Conservation (phyloP, 331 rosid species). For the Rosa hybrid region DNA sequence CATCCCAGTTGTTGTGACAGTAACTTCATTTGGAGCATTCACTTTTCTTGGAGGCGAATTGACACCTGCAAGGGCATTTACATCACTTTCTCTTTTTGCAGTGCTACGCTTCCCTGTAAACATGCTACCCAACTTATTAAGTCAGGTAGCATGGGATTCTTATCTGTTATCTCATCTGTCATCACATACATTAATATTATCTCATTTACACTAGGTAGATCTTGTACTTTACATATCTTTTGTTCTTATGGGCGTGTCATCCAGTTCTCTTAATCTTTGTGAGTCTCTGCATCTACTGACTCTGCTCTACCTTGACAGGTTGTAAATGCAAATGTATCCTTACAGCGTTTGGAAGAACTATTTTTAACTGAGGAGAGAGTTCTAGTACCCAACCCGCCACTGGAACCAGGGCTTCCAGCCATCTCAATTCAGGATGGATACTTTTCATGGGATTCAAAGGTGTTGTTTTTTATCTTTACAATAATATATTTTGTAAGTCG, state of each 20-base stretch:
- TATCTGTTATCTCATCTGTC: constrained; percentile 1
- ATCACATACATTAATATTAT: too few relatives aligned
- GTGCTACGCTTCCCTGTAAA: constrained; percentile 71
- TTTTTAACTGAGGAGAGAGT: constrained; percentile 64
- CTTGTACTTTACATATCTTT: not conserved
- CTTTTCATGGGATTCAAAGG: constrained; percentile 89
- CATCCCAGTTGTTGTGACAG: constrained; percentile 82
- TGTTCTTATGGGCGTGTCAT: too few relatives aligned
- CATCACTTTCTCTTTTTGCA: constrained; percentile 80
- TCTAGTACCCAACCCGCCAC: constrained; percentile 62
- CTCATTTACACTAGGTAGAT: not conserved
- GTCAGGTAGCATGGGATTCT: constrained; percentile 57
- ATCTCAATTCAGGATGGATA: constrained; percentile 70
- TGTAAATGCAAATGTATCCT: constrained; percentile 80
- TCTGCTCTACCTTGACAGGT: constrained; percentile 46
- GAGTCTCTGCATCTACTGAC: not conserved
- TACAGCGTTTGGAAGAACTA: constrained; percentile 85
- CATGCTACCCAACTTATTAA: constrained; percentile 75
- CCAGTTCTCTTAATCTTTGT: too few relatives aligned
- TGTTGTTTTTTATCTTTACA: not conserved
- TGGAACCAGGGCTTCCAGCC: constrained; percentile 68
- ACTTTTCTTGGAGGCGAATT: constrained; percentile 81
- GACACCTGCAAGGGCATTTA: constrained; percentile 91
- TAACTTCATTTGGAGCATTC: constrained; percentile 72
- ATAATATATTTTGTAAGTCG: too few relatives aligned